These are phyloP conservation scores for Akanthomyces lecanii DNA, from an alignment of 2,329 filamentous ascomycete genomes.

Conservation along the genomic window DNA sequence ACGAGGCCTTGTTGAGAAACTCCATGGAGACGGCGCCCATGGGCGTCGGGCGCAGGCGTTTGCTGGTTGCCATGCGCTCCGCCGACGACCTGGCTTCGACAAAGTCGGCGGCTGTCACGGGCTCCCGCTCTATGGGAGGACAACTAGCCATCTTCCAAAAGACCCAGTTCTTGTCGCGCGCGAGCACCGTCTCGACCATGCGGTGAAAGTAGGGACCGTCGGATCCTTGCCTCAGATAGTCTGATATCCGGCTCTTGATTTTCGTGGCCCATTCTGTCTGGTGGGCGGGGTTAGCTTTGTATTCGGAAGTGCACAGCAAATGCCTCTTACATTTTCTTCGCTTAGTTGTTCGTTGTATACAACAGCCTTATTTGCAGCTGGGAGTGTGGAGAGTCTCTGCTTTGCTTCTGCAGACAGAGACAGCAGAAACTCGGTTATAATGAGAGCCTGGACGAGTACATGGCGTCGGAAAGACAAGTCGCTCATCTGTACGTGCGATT, in stretches of 20 bases:
- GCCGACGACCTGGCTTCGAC: conserved; percentile 63
- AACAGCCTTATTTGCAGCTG: conserved; percentile 75
- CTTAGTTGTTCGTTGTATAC: conserved; percentile 73
- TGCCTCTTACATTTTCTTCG: conserved; percentile 67
- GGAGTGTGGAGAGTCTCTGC: conserved; percentile 66
- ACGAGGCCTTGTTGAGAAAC: conserved; percentile 62
- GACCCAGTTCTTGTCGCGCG: conserved; percentile 97
- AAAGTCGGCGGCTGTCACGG: conserved; percentile 67
- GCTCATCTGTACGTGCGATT: conserved; percentile 59
- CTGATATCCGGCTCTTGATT: conserved; percentile 74
- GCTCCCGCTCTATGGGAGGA: conserved; percentile 73
- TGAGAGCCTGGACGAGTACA: conserved; percentile 90
- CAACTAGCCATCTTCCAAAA: conserved; percentile 97
- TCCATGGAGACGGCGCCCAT: conserved; percentile 71
- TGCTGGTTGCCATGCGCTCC: conserved; percentile 63
- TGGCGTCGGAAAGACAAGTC: conserved; percentile 92
- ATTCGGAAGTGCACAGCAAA: too few relatives aligned
- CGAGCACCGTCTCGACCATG: conserved; percentile 94
- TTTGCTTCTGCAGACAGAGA: conserved; percentile 81
- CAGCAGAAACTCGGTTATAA: conserved; percentile 92
- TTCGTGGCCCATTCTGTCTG: conserved; percentile 78
- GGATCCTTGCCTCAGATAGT: conserved; percentile 73
- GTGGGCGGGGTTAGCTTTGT: not conserved
- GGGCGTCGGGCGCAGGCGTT: conserved; percentile 63
- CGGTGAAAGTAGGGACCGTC: conserved; percentile 93